Evolutionary conservation across 2,329 filamentous ascomycete species (phyloP), one percentile per base, ranked within the genome.

Genomic region (Sclerotinia sclerotiorum): DNA sequence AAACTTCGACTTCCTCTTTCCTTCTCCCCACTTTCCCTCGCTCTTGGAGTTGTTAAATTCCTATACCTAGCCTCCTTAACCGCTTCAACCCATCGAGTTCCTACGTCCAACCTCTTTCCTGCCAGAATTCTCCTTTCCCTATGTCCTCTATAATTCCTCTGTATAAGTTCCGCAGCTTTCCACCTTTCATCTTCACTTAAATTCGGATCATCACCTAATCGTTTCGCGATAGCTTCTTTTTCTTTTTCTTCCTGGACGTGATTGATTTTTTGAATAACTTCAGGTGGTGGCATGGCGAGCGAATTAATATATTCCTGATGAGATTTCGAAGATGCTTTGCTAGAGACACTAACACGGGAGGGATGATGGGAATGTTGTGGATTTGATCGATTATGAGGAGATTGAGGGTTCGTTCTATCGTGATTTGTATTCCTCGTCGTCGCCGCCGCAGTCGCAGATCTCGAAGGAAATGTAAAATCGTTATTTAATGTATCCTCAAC

Each of bases 131-230:
- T 82, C 55, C 92, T 85, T 61, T 87, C 84, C 66, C 90, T 85
- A 78, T 96, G 92, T 7, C 92, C 92, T 46, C 93, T 85, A 77
- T 93, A 96, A 35, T 88, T 90, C 72, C 89, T 87, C 81, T 92
- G 87, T 58, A 89, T 89, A 35, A 87, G 74, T 29, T 80, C 81
- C 4, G 86, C 87, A 2, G 87, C 87, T 62, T 81, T 79, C 35
- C 79, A 75, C 68, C 79, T 80, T 60, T 80, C 81, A 55, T 79
- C 81, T 49, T 80, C 78, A 6, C 69, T 63, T n/a, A 68, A 42
- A 5, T 66, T 29, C 13, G 80, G 81, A 60, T 80, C 72, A 61
- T 73, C 69, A 35, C 11, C 48, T 48, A 57, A 55, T 5, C 69
- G 69, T 68, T 73, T 73, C 70, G 69, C 71, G 11, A 75, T 72